A percentile compares a stretch with the other conserved stretches of the same genome.
Evolutionary conservation across 768 basidiomycete species (phyloP).

Genomic region (Naganishia friedmannii): DNA sequence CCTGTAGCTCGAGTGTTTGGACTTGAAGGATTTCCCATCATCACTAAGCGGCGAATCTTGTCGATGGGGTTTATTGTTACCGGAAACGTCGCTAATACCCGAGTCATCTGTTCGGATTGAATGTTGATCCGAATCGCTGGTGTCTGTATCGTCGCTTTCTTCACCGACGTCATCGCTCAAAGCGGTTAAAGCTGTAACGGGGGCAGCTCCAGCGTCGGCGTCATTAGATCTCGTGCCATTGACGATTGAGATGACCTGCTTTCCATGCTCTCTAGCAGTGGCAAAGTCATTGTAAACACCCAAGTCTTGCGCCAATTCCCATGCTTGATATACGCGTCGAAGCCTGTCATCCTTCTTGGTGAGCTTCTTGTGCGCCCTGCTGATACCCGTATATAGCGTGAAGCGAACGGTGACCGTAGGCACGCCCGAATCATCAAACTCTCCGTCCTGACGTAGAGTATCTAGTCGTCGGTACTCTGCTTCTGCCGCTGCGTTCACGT

Average conservation of each 20-base stretch:
- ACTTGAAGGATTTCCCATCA: constrained; percentile 8
- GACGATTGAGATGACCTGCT: constrained; percentile 9
- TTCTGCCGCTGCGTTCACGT: constrained; percentile 41
- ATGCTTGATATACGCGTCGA: constrained; percentile 47
- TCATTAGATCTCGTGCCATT: background rate
- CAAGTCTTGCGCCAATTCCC: constrained; percentile 39
- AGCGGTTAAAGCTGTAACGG: constrained; percentile 4
- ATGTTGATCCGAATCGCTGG: constrained; percentile 22
- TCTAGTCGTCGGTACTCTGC: constrained; percentile 19
- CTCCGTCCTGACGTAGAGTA: background rate
- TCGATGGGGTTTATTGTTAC: constrained; percentile 4
- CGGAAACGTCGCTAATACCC: constrained; percentile 12
- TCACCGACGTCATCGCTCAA: constrained; percentile 30
- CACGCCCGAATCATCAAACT: constrained; percentile 26
- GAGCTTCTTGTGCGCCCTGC: constrained; percentile 42
- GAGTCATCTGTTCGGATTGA: constrained; percentile 14
- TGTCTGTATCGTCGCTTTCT: constrained; percentile 29
- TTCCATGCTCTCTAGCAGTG: constrained; percentile 5
- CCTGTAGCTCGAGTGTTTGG: constrained; percentile 30
- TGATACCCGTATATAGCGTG: constrained; percentile 41
- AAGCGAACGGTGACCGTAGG: constrained; percentile 35
- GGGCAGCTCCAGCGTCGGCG: background rate
- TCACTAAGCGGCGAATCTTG: background rate
- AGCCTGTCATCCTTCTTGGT: constrained; percentile 45
- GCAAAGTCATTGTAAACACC: constrained; percentile 15